Base-by-base conservation (phyloP, 2,329 filamentous ascomycete genomes). In the Sclerotinia minor region DNA sequence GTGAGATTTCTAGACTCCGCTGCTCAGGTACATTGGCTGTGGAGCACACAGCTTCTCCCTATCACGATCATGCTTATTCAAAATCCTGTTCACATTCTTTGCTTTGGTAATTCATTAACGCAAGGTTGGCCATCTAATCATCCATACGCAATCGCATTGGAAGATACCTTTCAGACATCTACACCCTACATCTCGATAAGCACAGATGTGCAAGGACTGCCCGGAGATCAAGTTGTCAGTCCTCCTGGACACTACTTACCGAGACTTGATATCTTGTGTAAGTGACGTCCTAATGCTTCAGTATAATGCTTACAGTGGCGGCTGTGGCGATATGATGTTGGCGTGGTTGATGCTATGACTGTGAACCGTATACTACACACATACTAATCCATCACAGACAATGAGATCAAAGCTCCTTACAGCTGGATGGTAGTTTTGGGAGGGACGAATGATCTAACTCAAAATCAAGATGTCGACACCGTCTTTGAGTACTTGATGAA, bases 361-460 rank as follows among this genome's bases (percentile, higher is more conserved):
- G 11, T 7, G 13, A 24, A 15, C 26, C 7, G 11, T 8, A 35
- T 35, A 35, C 24, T 35, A 11, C 44, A 50, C 38, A 67, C 44
- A 50, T 50, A 67, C 65, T 67, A 26, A 67, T 19, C 24, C 9
- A 3, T 45, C 1, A 9, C 21, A 73, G 72, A 72, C 49, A 49
- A 72, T 66, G 70, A 72, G 55, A 44, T 55, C 26, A 15, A 69
- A 6, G 29, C 32, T 6, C 72, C 73, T 13, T 76, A 75, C 26
- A 84, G 89, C 79, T 90, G 87, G 85, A 82, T 84, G 19, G 82
- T 90, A 44, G 77, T 89, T 5, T 81, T 90, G 2, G 87, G 85
- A 11, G 88, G 87, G 2, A 89, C 87, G 60, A 90, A 90, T 73
- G 87, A 90, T 71, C 75, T 90, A 6, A 83, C 77, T 29, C 79